Evolutionary conservation across 306 rosid species (phyloP).

Genomic region (Vigna nakashimae): DNA sequence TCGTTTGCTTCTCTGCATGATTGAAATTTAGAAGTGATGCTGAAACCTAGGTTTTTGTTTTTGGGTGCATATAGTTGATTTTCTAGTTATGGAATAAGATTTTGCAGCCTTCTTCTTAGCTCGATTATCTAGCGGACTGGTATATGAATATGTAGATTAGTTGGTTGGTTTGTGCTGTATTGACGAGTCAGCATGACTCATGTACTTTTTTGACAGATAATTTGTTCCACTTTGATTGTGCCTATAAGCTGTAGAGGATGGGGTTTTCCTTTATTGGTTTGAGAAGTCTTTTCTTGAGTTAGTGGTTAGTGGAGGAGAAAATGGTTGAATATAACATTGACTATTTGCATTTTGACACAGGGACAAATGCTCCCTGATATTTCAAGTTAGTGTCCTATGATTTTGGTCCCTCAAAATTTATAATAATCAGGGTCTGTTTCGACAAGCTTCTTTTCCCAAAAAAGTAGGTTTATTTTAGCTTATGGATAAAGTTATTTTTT

Average conservation of each 20-base stretch:
- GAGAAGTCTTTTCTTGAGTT: constrained; percentile 15
- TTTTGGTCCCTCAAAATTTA: background rate
- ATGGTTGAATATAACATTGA: background rate
- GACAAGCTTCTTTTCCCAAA: too few species aligned
- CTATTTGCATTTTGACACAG: background rate
- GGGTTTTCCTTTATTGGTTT: background rate
- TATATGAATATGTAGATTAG: background rate
- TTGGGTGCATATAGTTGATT: background rate
- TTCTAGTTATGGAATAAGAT: background rate
- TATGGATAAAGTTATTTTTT: too few species aligned
- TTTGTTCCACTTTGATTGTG: constrained; percentile 8
- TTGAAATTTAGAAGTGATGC: constrained; percentile 13
- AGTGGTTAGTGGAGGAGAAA: constrained; percentile 24
- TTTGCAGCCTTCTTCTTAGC: background rate
- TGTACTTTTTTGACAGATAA: background rate
- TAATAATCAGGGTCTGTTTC: background rate
- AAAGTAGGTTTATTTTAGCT: too few species aligned
- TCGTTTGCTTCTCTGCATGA: constrained; percentile 9
- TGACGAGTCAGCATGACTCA: background rate
- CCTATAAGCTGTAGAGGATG: background rate
- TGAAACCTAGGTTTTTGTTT: constrained; percentile 21
- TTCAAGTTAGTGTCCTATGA: background rate
- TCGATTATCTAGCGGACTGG: background rate
- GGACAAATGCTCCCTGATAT: background rate
- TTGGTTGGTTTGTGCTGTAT: background rate